Conservation (phyloP, 208 protist species). For the Porcisia deanei region DNA sequence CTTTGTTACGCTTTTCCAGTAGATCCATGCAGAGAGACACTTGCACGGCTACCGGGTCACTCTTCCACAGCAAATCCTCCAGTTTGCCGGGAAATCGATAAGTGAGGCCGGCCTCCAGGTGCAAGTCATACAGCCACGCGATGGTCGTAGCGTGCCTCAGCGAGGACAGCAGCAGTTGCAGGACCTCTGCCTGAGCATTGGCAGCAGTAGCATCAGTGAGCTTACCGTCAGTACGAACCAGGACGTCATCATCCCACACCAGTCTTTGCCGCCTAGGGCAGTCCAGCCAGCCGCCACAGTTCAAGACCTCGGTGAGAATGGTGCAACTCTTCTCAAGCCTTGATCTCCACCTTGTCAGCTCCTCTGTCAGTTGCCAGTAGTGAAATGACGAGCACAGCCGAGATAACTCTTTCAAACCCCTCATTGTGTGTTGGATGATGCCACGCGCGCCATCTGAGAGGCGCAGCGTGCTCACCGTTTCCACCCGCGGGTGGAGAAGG, state of each 20-base stretch:
- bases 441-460: slow-evolving; percentile 44
- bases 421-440: slow-evolving; percentile 33
- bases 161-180: slow-evolving; percentile 43
- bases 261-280: slow-evolving; percentile 26
- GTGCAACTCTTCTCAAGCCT: slow-evolving; percentile 19
- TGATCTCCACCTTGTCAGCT: slow-evolving; percentile 32
- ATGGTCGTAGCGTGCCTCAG: slow-evolving; percentile 42
- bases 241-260: slow-evolving; percentile 21
- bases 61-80: slow-evolving; percentile 43
- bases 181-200: slow-evolving; percentile 56
- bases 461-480: slow-evolving; percentile 6
- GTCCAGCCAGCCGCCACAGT: slow-evolving; percentile 49
- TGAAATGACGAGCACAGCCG: slow-evolving; percentile 40
- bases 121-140: slow-evolving; percentile 58
- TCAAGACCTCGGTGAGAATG: slow-evolving; percentile 35
- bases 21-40: slow-evolving; percentile 49
- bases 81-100: slow-evolving; percentile 33
- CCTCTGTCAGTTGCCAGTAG: slow-evolving; percentile 41
- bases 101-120: slow-evolving; percentile 25
- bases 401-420: slow-evolving; percentile 26
- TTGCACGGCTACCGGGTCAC: slow-evolving; percentile 34
- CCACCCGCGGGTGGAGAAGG: slow-evolving; percentile 31
- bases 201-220: slow-evolving; percentile 34
- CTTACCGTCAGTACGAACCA: slow-evolving; percentile 1
- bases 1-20: slow-evolving; percentile 23